Evolutionary conservation across 768 basidiomycete species (phyloP).

Genomic region (Pisolithus albus): DNA sequence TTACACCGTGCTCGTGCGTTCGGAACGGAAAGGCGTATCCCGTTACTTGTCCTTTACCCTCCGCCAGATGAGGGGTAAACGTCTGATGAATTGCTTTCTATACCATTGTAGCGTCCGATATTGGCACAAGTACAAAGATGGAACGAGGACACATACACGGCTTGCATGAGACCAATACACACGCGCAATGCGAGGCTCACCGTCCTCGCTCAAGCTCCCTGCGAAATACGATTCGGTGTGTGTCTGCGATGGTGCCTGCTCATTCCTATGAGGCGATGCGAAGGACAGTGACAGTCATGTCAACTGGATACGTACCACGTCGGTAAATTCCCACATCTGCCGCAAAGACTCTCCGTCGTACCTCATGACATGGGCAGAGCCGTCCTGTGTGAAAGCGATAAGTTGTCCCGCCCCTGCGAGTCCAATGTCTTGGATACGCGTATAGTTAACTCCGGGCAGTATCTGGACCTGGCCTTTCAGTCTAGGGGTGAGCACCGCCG

Average conservation of each 20-base stretch:
- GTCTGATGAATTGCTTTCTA: slow-evolving; percentile 53
- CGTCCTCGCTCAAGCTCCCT: slow-evolving; percentile 46
- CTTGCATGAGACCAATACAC: slow-evolving; percentile 58
- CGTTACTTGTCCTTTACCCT: slow-evolving; percentile 40
- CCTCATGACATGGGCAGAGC: slow-evolving; percentile 49
- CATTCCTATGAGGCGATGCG: neutral
- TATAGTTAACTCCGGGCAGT: slow-evolving; percentile 41
- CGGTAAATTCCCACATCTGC: slow-evolving; percentile 48
- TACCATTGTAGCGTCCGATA: neutral
- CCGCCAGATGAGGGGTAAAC: slow-evolving; percentile 41
- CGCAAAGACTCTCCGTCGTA: slow-evolving; percentile 39
- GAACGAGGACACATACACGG: slow-evolving; percentile 36
- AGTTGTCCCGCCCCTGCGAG: slow-evolving; percentile 50
- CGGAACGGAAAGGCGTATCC: slow-evolving; percentile 62
- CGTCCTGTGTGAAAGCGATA: slow-evolving; percentile 51
- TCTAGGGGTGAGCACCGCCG: slow-evolving; percentile 43
- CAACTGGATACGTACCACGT: slow-evolving; percentile 35
- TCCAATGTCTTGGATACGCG: slow-evolving; percentile 54
- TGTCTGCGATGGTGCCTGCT: slow-evolving; percentile 36
- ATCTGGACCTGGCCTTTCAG: slow-evolving; percentile 43
- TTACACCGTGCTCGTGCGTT: slow-evolving; percentile 55
- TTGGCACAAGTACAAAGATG: neutral
- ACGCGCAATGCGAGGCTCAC: slow-evolving; percentile 50
- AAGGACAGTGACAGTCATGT: slow-evolving; percentile 10
- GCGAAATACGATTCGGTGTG: slow-evolving; percentile 48